A percentile compares a stretch with the other conserved stretches of the same genome.
Conservation (phyloP, 352 stramenopile species). For the Pelagophyceae sp. region DNA sequence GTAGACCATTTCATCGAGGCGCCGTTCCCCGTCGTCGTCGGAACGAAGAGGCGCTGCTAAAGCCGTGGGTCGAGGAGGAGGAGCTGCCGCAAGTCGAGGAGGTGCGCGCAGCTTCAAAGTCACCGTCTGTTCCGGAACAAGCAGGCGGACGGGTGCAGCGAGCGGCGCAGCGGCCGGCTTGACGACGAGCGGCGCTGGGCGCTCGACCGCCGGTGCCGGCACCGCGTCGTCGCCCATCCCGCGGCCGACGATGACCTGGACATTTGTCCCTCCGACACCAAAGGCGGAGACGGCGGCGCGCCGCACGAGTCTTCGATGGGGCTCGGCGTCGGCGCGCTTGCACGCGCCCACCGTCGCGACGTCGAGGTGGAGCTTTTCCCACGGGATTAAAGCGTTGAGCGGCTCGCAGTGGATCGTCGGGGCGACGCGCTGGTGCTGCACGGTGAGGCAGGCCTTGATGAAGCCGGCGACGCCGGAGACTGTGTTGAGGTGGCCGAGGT, state of each 20-base stretch:
- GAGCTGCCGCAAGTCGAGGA: too few species aligned
- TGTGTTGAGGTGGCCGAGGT: conserved; percentile 47
- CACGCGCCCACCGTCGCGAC: neutral
- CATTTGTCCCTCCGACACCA: conserved; percentile 46
- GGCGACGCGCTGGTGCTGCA: conserved; percentile 29
- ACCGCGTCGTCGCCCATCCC: neutral
- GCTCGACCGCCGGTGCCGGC: neutral
- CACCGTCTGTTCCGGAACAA: too few species aligned
- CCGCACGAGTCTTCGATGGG: conserved; percentile 1
- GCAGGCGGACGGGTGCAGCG: too few species aligned
- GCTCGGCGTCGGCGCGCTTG: neutral
- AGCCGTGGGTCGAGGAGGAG: too few species aligned
- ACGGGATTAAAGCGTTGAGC: conserved; percentile 35
- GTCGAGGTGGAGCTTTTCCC: conserved; percentile 21
- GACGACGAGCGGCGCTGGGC: too few species aligned
- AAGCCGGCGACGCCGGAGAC: conserved; percentile 40
- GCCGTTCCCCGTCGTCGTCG: neutral
- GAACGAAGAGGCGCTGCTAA: too few species aligned
- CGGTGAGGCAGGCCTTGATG: conserved; percentile 39
- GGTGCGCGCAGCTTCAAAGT: too few species aligned
- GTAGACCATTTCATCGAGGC: neutral
- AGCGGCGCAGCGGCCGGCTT: too few species aligned
- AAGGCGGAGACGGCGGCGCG: conserved; percentile 45
- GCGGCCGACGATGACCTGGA: conserved; percentile 29
- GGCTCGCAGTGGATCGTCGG: conserved; percentile 33